Evolutionary conservation across 108 stramenopile genomes (phyloP).

Genomic region (Nitzschia sp.): DNA sequence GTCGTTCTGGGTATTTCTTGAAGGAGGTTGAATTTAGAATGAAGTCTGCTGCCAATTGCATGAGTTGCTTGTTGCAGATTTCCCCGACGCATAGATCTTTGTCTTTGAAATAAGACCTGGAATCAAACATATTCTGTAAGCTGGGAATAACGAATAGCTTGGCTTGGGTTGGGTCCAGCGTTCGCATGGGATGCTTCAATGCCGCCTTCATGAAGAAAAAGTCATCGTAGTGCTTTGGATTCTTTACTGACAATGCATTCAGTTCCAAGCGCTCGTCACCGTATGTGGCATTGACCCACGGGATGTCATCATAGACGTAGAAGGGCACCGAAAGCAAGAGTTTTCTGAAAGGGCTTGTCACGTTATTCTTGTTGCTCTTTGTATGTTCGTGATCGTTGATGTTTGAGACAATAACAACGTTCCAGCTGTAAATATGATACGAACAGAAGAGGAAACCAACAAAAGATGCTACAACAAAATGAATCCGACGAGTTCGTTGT

Average conservation of each 20-base stretch:
- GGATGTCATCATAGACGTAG: slow-evolving; percentile 30
- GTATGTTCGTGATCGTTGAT: too few species aligned
- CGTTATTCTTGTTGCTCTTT: too few species aligned
- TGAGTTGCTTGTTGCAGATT: slow-evolving; percentile 10
- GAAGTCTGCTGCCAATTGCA: not conserved
- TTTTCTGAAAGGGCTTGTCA: too few species aligned
- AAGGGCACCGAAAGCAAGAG: slow-evolving; percentile 23
- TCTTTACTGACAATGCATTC: not conserved
- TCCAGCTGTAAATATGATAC: too few species aligned
- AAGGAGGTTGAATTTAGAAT: not conserved
- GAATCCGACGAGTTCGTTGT: too few species aligned
- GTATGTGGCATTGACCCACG: slow-evolving; percentile 5
- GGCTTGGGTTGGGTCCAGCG: slow-evolving; percentile 22
- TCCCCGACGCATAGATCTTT: slow-evolving; percentile 1
- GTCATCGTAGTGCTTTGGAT: slow-evolving; percentile 20
- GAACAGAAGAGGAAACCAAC: too few species aligned
- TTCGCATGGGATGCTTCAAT: slow-evolving; percentile 30
- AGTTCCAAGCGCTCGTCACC: not conserved
- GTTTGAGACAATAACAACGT: too few species aligned
- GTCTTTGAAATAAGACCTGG: not conserved
- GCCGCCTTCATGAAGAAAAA: slow-evolving; percentile 26
- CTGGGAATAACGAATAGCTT: slow-evolving; percentile 32
- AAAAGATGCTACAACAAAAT: too few species aligned
- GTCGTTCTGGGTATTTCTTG: slow-evolving; percentile 2
- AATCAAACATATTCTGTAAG: slow-evolving; percentile 19